A percentile compares a stretch with the other conserved stretches of the same genome.
These are phyloP conservation scores for Coriolopsis trogii DNA, from an alignment of 1,284 basidiomycete species.

Conservation along the genomic window DNA sequence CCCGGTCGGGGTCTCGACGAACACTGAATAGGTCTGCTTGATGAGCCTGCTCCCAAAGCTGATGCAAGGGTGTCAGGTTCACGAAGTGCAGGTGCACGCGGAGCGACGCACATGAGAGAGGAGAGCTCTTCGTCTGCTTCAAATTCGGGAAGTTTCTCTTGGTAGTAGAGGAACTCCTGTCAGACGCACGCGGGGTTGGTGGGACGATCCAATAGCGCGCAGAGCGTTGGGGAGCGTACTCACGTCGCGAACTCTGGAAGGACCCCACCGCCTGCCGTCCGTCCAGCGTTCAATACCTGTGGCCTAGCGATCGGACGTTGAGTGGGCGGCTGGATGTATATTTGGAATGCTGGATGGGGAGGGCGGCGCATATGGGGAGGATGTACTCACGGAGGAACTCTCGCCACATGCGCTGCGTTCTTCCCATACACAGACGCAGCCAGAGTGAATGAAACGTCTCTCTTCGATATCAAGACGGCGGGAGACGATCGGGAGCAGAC, in stretches of 20 bases:
- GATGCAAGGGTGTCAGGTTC: background rate
- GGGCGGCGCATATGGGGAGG: background rate
- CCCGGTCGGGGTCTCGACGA: conserved; percentile 60
- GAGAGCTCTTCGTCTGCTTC: conserved; percentile 29
- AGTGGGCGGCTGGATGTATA: conserved; percentile 19
- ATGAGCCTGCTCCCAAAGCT: conserved; percentile 54
- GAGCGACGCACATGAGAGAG: conserved; percentile 28
- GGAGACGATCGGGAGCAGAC: conserved; percentile 42
- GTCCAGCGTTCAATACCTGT: conserved; percentile 74
- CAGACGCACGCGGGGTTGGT: conserved; percentile 6
- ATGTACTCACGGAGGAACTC: conserved; percentile 38
- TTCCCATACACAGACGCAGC: conserved; percentile 51
- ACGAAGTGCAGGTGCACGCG: background rate
- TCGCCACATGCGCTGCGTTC: conserved; percentile 43
- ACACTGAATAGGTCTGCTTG: conserved; percentile 82
- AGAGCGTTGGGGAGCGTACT: conserved; percentile 27
- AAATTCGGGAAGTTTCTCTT: conserved; percentile 41
- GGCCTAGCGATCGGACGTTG: conserved; percentile 11
- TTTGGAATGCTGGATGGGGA: background rate
- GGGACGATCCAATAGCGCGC: background rate
- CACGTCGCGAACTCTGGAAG: conserved; percentile 75
- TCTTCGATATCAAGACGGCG: conserved; percentile 47
- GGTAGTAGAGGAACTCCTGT: conserved; percentile 45
- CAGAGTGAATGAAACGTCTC: conserved; percentile 44
- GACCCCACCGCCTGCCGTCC: conserved; percentile 64